Evolutionary conservation across 306 rosid genomes (phyloP).

Genomic region (Arachis stenosperma): DNA sequence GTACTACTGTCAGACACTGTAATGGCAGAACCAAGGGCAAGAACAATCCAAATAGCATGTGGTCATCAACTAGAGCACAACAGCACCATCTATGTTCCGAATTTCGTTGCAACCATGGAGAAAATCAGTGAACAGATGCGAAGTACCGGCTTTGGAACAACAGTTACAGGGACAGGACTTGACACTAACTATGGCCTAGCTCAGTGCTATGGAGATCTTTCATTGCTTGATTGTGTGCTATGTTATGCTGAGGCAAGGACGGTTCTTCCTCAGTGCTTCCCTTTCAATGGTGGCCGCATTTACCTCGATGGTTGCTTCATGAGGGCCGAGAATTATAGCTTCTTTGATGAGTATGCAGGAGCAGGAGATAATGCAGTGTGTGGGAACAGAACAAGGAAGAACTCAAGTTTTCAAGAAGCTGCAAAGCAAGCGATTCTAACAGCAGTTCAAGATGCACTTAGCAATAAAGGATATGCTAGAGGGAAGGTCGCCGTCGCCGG

Average conservation of each 20-base stretch:
- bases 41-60: slow-evolving; percentile 54
- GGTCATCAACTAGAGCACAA: slow-evolving; percentile 62
- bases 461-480: slow-evolving; percentile 58
- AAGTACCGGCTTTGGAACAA: slow-evolving; percentile 64
- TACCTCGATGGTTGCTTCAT: slow-evolving; percentile 93
- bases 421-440: slow-evolving; percentile 53
- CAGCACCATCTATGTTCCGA: slow-evolving; percentile 55
- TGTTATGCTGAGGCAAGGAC: slow-evolving; percentile 89
- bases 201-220: slow-evolving; percentile 91
- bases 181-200: slow-evolving; percentile 78
- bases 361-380: slow-evolving; percentile 62
- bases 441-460: slow-evolving; percentile 55
- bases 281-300: slow-evolving; percentile 69
- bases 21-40: slow-evolving; percentile 76
- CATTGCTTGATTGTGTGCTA: slow-evolving; percentile 74
- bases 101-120: slow-evolving; percentile 82
- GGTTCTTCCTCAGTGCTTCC: slow-evolving; percentile 83
- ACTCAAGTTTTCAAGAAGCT: slow-evolving; percentile 47
- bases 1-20: slow-evolving; percentile 41
- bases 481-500: slow-evolving; percentile 47
- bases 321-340: slow-evolving; percentile 85
- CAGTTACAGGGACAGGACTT: slow-evolving; percentile 70
- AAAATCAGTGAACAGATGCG: slow-evolving; percentile 74
- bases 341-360: slow-evolving; percentile 63
- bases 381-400: slow-evolving; percentile 59